Evolutionary conservation across 345 rosid genomes (phyloP), one percentile per base, ranked within the genome.

Genomic region (Melaleuca quinquenervia): DNA sequence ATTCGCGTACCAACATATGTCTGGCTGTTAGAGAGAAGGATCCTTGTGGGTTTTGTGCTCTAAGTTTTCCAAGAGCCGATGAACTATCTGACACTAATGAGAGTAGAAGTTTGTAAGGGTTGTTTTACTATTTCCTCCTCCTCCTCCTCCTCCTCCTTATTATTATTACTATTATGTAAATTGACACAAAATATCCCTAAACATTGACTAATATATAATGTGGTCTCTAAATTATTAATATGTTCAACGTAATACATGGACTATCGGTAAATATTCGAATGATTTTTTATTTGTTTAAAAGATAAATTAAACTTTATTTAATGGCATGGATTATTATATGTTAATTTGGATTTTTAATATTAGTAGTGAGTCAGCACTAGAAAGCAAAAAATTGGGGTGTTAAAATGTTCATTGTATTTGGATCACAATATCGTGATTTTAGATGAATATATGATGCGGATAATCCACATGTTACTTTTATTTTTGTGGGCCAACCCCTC

Each of bases 211-310:
- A 70, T 32, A 5, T 18, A 70, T 1, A 8, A 9, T 18, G 13
- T 6, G 3, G 12, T 32, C 1, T 6, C 1, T 18, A 20, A 1
- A 70, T 6, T 32, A 16, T 36, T 70, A 70, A 15, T 70, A 32
- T 70, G 1, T 9, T 32, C 6, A 9, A 8, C 2, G 1, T 18
- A 13, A 0, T 18, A 1, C 7, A 0, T 64, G 20, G 32, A 32
- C 12, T 18, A 64, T 64, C 1, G 1, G 6, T 64, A 64, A 64
- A 32, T 64, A 6, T 64, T 18, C 1, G 32, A 64, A 3, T 16
- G 32, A 0, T 5, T 3, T 1, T 64, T 16, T 64, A 8, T 52
- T 52, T 18, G 22, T 6, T 52, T 3, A 64, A 64, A 32, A 0
- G 6, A 36, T 6, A 64, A 32, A 32, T 4, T 36, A 32, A 18